These are phyloP conservation scores for Fusarium paranaense DNA, from an alignment of 2,329 filamentous ascomycete species.

Conservation along the genomic window DNA sequence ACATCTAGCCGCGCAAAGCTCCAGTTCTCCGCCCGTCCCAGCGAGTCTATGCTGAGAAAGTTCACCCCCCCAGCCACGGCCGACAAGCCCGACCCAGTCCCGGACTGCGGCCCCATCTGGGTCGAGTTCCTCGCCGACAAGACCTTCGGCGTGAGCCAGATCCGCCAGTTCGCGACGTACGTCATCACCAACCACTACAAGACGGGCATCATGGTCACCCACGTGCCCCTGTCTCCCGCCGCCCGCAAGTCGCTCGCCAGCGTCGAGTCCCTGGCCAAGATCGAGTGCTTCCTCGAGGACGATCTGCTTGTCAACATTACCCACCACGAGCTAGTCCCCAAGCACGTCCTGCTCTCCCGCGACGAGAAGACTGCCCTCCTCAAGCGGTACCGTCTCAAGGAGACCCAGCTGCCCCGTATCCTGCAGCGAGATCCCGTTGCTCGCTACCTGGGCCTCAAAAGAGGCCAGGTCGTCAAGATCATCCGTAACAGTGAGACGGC, in stretches of 20 bases:
- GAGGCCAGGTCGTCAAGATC: slow-evolving; percentile 98
- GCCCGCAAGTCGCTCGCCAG: slow-evolving; percentile 88
- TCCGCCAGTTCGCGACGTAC: slow-evolving; percentile 88
- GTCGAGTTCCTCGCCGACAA: slow-evolving; percentile 89
- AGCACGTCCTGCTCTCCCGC: slow-evolving; percentile 88
- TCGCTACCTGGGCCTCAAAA: slow-evolving; percentile 87
- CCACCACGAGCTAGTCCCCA: slow-evolving; percentile 94
- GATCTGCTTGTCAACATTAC: slow-evolving; percentile 98
- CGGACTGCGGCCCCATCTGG: slow-evolving; percentile 89
- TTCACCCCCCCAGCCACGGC: slow-evolving; percentile 79
- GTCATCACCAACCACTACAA: slow-evolving; percentile 84
- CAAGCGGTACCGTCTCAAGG: slow-evolving; percentile 92
- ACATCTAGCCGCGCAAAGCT: slow-evolving; percentile 78
- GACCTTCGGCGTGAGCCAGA: slow-evolving; percentile 89
- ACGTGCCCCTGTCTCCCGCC: slow-evolving; percentile 83
- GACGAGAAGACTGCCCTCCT: slow-evolving; percentile 91
- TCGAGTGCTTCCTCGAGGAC: slow-evolving; percentile 96
- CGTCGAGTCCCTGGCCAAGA: slow-evolving; percentile 79
- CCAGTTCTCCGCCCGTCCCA: slow-evolving; percentile 88
- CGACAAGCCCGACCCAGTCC: slow-evolving; percentile 74
- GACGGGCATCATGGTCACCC: slow-evolving; percentile 90
- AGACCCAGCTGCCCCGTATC: slow-evolving; percentile 95
- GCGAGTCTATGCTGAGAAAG: slow-evolving; percentile 84
- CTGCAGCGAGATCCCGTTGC: slow-evolving; percentile 92
- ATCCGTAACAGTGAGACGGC: slow-evolving; percentile 96